Base-by-base conservation (phyloP, 352 stramenopile species). In the Globisporangium alternatum region DNA sequence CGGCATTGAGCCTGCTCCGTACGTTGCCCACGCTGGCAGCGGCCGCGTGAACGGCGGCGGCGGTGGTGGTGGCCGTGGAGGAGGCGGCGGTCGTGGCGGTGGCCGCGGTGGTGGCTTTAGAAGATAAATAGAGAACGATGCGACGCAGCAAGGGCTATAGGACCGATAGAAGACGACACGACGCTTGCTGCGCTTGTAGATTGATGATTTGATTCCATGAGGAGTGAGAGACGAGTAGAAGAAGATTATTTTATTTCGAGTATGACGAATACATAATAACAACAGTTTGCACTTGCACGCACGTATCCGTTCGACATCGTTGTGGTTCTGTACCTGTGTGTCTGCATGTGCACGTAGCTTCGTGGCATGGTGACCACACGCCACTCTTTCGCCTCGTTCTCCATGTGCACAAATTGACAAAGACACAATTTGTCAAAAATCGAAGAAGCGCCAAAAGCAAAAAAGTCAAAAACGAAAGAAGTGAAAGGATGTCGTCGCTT, bases 401-500 rank as follows among this genome's bases (percentile, higher is more conserved):
- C 25, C 25, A 28, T 28, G 25, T 28, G 25, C 25, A 28, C 25
- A 28, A 28, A 28, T 28, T 28, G 25, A 28, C 25, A 28, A 28
- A 28, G 25, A 28, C 25, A 28, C 25, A 28, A 28, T 28, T 28
- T 28, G 25, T 28, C 25, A 28, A 28, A 28, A 28, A 28, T 28
- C 2, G 25, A 28, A 28, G 25, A 28, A 28, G 25, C 31, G 31
- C 31, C 31, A 15, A 41, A 28, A 51, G 44, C n/a, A 51, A 13
- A 22, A 28, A 28, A 31, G 5, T 22, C 30, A 31, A 53, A 25
- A 66, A 22, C 12, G 35, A 33, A 7, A 55, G 8, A 19, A 39
- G 28, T 43, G 52, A 35, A 65, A 74, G n/a, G 33, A 95, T 95
- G 86, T 82, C 83, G 62, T 90, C 89, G 52, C 72, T 97, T 8